phyloP scores from a whole-genome alignment of 202 grass and related monocot genomes.

The Carex sylvatica region DNA sequence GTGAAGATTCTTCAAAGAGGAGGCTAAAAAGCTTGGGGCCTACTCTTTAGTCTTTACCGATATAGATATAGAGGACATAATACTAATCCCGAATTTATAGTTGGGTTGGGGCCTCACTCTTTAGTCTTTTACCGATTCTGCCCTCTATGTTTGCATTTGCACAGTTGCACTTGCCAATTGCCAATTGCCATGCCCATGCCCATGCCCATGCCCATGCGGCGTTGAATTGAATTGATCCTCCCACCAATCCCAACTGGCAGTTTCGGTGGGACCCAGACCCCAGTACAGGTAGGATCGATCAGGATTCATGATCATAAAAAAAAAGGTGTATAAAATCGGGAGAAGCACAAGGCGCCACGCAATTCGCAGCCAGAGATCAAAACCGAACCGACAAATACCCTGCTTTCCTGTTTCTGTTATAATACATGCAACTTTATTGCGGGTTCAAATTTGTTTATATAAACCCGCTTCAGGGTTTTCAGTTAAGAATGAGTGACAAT shows the following conservation, averaged over 20 bases:
- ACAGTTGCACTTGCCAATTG: no score
- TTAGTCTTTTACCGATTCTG: no score
- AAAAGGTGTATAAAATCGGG: not conserved
- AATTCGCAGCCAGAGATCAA: not conserved
- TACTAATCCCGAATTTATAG: no score
- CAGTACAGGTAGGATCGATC: constrained; percentile 9
- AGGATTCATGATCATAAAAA: not conserved
- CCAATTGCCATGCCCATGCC: no score
- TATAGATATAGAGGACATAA: no score
- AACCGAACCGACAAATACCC: not conserved
- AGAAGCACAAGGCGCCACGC: constrained; percentile 20
- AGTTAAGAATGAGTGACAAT: not conserved
- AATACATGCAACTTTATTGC: not conserved
- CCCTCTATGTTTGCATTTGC: no score
- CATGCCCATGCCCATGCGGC: no score
- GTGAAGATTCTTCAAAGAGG: no score
- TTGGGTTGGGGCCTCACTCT: no score
- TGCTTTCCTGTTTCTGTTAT: not conserved
- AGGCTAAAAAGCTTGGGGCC: no score
- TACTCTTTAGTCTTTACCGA: no score
- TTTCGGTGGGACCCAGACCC: not conserved
- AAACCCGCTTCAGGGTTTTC: not conserved
- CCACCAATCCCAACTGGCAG: not conserved
- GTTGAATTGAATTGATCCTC: no score
- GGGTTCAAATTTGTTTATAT: not conserved